Evolutionary conservation across 106 monocot genomes (phyloP).

Genomic region (Apostasia shenzhenica): DNA sequence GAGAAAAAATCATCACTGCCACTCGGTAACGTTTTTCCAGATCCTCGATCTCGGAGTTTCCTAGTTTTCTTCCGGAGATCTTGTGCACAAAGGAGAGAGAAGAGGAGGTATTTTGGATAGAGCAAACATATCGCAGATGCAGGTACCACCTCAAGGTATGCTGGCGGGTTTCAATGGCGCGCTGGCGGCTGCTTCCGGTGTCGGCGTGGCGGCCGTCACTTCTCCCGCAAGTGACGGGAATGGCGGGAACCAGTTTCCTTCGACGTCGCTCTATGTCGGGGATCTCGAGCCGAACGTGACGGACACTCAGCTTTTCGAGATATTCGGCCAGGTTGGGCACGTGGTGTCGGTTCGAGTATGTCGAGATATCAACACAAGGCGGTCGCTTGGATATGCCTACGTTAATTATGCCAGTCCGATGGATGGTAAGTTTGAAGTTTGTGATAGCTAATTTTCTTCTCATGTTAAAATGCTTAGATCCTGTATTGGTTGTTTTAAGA

Average conservation of each 20-base stretch:
- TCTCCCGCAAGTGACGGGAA: neutral
- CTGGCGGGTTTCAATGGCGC: neutral
- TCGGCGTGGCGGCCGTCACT: neutral
- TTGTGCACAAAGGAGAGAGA: neutral
- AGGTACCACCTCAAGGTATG: neutral
- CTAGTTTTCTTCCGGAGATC: too few species aligned
- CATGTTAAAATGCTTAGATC: too few species aligned
- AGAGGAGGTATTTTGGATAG: neutral
- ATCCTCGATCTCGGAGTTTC: too few species aligned
- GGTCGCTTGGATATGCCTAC: conserved; percentile 88
- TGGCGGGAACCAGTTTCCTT: conserved; percentile 9
- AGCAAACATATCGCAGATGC: conserved; percentile 17
- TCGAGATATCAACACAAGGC: conserved; percentile 55
- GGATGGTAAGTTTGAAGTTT: conserved; percentile 41
- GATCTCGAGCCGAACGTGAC: conserved; percentile 70
- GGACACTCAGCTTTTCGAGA: conserved; percentile 69
- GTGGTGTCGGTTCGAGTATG: conserved; percentile 83
- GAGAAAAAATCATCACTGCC: too few species aligned
- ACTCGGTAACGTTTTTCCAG: too few species aligned
- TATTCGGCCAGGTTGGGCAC: conserved; percentile 56
- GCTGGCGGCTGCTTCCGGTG: neutral
- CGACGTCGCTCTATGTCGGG: conserved; percentile 64
- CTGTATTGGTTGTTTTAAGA: too few species aligned
- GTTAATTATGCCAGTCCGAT: conserved; percentile 63
- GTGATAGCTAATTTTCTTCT: too few species aligned